Percentiles rank a stretch among this genome's conserved stretches.
phyloP scores from a whole-genome alignment of 495 filamentous ascomycete species.

The Podospora tetraspora region DNA sequence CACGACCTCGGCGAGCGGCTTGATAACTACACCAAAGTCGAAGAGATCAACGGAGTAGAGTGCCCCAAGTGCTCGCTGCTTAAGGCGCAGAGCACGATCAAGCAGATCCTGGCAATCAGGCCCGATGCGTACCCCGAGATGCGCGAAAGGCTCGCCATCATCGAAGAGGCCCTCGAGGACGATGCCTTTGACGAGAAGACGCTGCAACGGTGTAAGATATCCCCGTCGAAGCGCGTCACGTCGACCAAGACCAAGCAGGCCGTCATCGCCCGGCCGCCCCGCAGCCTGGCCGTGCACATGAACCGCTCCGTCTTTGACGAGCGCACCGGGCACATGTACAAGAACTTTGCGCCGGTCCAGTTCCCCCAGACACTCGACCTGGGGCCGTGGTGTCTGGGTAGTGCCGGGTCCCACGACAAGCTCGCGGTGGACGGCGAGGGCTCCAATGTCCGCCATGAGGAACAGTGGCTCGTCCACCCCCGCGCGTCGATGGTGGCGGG shows the following conservation, averaged over 20 bases:
- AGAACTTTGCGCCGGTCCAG: conserved; percentile 72
- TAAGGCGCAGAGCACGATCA: conserved; percentile 33
- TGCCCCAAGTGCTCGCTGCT: conserved; percentile 87
- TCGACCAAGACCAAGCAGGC: conserved; percentile 85
- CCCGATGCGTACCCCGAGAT: conserved; percentile 26
- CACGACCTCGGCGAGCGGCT: conserved; percentile 73
- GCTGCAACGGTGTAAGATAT: conserved; percentile 65
- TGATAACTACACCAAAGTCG: conserved; percentile 77
- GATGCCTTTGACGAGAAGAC: conserved; percentile 77
- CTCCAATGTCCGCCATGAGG: conserved; percentile 29
- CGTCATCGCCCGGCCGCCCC: conserved; percentile 74
- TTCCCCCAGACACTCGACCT: conserved; percentile 74
- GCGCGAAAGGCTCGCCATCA: conserved; percentile 50
- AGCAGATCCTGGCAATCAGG: conserved; percentile 29
- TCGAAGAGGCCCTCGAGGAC: conserved; percentile 66
- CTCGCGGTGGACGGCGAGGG: background rate
- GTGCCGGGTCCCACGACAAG: conserved; percentile 21
- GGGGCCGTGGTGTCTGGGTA: conserved; percentile 70
- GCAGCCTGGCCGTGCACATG: conserved; percentile 75
- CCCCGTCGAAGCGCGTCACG: conserved; percentile 57
- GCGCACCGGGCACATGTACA: conserved; percentile 64
- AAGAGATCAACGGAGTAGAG: conserved; percentile 79
- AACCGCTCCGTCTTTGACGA: conserved; percentile 92
- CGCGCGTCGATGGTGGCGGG: conserved; percentile 62
- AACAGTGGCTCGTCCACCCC: conserved; percentile 65